Conservation (phyloP, 306 rosid genomes). For the Carpinus fangiana region DNA sequence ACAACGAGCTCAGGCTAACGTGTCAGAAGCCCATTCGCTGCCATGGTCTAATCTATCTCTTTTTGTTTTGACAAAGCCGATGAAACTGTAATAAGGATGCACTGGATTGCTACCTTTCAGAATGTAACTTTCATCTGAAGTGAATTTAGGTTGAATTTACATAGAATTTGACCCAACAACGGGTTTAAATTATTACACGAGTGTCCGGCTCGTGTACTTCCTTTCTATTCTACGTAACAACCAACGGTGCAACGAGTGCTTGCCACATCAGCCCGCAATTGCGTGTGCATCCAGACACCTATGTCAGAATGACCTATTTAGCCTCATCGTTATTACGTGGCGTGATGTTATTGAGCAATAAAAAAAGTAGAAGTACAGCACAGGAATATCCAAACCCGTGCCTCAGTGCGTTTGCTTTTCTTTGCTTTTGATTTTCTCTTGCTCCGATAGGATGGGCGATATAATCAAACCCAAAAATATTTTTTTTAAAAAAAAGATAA, state of each 20-base stretch:
- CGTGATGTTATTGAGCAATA: constrained; percentile 32
- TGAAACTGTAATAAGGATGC: not conserved
- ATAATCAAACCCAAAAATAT: constrained; percentile 31
- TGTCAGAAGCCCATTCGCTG: not conserved
- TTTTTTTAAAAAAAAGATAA: too few species aligned
- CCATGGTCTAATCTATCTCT: too few species aligned
- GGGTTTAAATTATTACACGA: constrained; percentile 22
- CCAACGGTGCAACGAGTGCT: rapidly evolving
- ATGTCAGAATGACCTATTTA: constrained; percentile 20
- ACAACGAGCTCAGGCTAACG: not conserved
- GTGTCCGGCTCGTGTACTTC: constrained; percentile 18
- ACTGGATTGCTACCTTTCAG: constrained; percentile 16
- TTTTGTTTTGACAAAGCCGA: too few species aligned
- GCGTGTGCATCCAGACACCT: not conserved
- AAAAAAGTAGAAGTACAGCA: constrained; percentile 15
- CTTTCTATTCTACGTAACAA: not conserved
- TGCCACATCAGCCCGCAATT: not conserved
- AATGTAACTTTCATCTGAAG: constrained; percentile 42
- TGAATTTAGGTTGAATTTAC: constrained; percentile 68
- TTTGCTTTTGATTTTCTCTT: not conserved
- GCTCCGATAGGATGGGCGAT: constrained; percentile 35
- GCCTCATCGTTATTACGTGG: constrained; percentile 36
- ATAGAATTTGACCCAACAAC: constrained; percentile 50
- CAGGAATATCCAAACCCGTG: constrained; percentile 29
- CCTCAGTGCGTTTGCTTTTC: constrained; percentile 45